Evolutionary conservation across 768 basidiomycete genomes (phyloP).

Genomic region (Leccinum broughii): DNA sequence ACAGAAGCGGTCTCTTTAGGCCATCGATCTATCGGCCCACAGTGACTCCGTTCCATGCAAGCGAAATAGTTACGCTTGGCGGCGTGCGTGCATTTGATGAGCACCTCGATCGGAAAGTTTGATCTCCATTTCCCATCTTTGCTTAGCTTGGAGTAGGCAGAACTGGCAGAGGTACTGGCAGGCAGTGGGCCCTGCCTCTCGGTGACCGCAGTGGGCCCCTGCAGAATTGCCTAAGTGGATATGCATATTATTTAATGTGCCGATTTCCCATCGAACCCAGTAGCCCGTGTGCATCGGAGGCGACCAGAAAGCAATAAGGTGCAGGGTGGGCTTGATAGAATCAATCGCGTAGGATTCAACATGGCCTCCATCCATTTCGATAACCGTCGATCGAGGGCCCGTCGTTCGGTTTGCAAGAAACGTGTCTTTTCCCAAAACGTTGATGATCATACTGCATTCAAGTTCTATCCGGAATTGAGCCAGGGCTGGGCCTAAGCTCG

Average conservation of each 20-base stretch:
- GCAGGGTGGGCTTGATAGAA: slow-evolving; percentile 35
- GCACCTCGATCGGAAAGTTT: slow-evolving; percentile 16
- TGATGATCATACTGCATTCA: slow-evolving; percentile 29
- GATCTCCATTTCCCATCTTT: slow-evolving; percentile 20
- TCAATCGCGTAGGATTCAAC: slow-evolving; percentile 40
- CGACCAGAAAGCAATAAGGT: slow-evolving; percentile 45
- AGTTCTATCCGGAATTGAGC: not conserved
- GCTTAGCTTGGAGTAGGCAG: slow-evolving; percentile 15
- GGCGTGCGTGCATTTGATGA: slow-evolving; percentile 9
- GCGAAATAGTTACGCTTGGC: slow-evolving; percentile 16
- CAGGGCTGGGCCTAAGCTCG: not conserved
- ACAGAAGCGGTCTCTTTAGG: slow-evolving; percentile 12
- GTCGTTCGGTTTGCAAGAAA: slow-evolving; percentile 37
- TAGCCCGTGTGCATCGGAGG: slow-evolving; percentile 42
- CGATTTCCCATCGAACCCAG: slow-evolving; percentile 26
- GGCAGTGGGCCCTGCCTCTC: not conserved
- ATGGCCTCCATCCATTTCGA: slow-evolving; percentile 43
- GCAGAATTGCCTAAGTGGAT: slow-evolving; percentile 30
- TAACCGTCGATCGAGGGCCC: slow-evolving; percentile 32
- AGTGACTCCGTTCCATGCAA: slow-evolving; percentile 21
- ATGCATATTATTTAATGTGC: not conserved
- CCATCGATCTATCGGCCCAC: slow-evolving; percentile 4
- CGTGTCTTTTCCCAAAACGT: slow-evolving; percentile 33
- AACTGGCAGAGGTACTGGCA: slow-evolving; percentile 4
- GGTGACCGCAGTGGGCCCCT: slow-evolving; percentile 12